Conservation (phyloP, 805 yeast species). For the Candida glaebosa region DNA sequence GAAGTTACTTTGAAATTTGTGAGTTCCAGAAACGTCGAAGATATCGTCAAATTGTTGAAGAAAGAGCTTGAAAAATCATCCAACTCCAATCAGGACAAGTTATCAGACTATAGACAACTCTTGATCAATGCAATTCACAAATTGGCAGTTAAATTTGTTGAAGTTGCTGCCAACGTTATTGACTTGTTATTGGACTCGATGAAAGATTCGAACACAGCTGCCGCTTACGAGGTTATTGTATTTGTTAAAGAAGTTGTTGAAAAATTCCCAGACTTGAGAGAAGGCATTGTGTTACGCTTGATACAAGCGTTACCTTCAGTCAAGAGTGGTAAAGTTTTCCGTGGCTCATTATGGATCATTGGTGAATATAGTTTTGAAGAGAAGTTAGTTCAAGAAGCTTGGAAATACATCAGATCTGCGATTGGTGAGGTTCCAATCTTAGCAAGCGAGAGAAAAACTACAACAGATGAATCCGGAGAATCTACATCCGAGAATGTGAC, state of each 20-base stretch:
- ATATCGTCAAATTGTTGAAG: conserved; percentile 85
- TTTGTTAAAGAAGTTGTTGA: conserved; percentile 94
- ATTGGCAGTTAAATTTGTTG: conserved; percentile 83
- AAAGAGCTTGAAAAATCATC: conserved; percentile 82
- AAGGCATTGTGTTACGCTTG: conserved; percentile 60
- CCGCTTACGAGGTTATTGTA: conserved; percentile 86
- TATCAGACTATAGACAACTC: conserved; percentile 82
- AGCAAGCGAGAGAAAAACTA: conserved; percentile 57
- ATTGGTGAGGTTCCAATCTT: conserved; percentile 91
- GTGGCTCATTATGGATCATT: conserved; percentile 93
- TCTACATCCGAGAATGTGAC: conserved; percentile 19
- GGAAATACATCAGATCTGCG: conserved; percentile 80
- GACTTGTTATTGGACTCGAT: conserved; percentile 83
- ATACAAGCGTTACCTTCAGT: conserved; percentile 59
- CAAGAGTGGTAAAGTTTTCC: conserved; percentile 84
- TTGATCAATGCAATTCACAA: conserved; percentile 85
- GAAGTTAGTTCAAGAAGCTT: conserved; percentile 69
- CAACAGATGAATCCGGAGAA: conserved; percentile 30
- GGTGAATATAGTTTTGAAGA: conserved; percentile 86
- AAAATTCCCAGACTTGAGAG: conserved; percentile 78
- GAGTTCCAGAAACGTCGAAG: conserved; percentile 87
- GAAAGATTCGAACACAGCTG: conserved; percentile 75
- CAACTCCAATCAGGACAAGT: conserved; percentile 69
- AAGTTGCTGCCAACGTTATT: conserved; percentile 88
- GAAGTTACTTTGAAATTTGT: conserved; percentile 78